A percentile compares a stretch with the other conserved stretches of the same genome.
phyloP scores from a whole-genome alignment of 176 grass and related monocot species.

The Rhynchospora breviuscula region DNA sequence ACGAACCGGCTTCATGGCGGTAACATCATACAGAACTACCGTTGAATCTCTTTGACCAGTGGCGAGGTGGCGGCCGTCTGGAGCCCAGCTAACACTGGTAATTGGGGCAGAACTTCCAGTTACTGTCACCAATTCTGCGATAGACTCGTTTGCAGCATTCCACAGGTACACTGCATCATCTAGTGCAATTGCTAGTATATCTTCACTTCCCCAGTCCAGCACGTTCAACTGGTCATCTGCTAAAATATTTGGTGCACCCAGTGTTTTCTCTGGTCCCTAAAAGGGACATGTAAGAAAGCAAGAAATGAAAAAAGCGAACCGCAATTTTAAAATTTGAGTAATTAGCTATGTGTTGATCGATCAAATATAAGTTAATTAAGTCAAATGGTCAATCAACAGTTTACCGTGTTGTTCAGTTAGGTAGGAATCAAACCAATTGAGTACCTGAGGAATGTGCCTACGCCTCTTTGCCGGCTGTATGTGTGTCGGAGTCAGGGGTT shows the following conservation, averaged over 20 bases:
- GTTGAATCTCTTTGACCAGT: conserved; percentile 36
- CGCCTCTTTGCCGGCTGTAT: conserved; percentile 11
- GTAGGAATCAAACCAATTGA: not conserved
- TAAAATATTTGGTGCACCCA: not conserved
- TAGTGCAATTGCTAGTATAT: not conserved
- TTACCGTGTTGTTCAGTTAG: no score
- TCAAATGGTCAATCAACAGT: no score
- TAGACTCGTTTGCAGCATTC: not conserved
- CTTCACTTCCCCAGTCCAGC: not conserved
- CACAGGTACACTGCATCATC: not conserved
- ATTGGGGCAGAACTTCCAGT: not conserved
- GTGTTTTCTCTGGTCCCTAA: not conserved
- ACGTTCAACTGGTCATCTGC: not conserved
- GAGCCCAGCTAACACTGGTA: not conserved
- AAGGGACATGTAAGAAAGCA: not conserved
- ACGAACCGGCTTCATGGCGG: conserved; percentile 31
- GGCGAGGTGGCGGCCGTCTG: conserved; percentile 24
- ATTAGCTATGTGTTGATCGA: no score
- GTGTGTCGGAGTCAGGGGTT: not conserved
- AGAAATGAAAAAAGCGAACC: no score
- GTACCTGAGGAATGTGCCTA: conserved; percentile 41
- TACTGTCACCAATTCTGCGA: not conserved
- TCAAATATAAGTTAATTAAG: no score
- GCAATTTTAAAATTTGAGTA: no score
- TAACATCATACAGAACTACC: conserved; percentile 37